These are phyloP conservation scores for Quercus cerris DNA, from an alignment of 306 rosid species.

Conservation along the genomic window DNA sequence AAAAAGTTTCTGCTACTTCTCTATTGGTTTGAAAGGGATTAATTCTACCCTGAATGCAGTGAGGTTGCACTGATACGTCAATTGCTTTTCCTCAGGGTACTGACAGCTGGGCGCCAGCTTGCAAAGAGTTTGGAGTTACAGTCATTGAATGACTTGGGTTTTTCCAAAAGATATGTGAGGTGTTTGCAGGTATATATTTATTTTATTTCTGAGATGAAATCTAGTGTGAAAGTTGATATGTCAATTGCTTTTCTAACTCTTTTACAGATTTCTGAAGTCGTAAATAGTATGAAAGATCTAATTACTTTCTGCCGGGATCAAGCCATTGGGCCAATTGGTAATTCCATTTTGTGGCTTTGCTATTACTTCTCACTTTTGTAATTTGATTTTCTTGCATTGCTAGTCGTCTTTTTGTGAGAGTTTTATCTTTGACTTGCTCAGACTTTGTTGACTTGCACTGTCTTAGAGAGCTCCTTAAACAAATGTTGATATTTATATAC, in stretches of 20 bases:
- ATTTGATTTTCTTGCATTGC: background rate
- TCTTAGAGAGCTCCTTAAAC: background rate
- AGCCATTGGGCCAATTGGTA: constrained; percentile 79
- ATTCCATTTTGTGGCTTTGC: constrained; percentile 11
- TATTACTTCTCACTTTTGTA: background rate
- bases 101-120: constrained; percentile 89
- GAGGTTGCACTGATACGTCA: constrained; percentile 1
- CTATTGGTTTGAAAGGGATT: background rate
- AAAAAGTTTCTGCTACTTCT: background rate
- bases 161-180: constrained; percentile 96
- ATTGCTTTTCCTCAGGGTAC: constrained; percentile 58
- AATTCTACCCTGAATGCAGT: background rate
- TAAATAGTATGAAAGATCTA: constrained; percentile 93
- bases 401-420: background rate
- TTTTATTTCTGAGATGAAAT: constrained; percentile 8
- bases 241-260: constrained; percentile 8
- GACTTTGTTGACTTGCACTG: background rate
- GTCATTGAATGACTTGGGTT: constrained; percentile 87
- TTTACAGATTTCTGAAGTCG: constrained; percentile 92
- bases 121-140: constrained; percentile 90
- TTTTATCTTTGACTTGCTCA: too few relatives aligned
- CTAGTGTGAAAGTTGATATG: constrained; percentile 1
- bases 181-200: constrained; percentile 77
- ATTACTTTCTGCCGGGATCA: constrained; percentile 75
- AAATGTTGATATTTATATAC: background rate